Evolutionary conservation across 306 rosid species (phyloP).

Genomic region (Pyrus pyrifolia): DNA sequence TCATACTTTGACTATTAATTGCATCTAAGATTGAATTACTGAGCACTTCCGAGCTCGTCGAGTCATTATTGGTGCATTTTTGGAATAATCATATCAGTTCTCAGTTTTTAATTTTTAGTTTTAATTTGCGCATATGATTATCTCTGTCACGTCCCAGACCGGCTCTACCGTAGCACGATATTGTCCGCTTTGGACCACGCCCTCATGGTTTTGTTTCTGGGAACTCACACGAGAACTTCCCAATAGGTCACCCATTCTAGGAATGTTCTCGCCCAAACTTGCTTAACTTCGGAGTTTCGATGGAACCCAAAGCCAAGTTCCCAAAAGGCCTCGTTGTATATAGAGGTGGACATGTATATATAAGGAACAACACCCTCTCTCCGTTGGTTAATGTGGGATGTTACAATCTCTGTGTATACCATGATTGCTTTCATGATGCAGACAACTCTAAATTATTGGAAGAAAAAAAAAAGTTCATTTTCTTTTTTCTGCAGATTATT

Average conservation of each 20-base stretch:
- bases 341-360: no score
- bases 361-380: no score
- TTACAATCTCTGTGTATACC: neutral
- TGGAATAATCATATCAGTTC: neutral
- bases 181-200: no score
- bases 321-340: no score
- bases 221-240: no score
- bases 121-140: neutral
- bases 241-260: no score
- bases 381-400: no score
- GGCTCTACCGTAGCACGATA: no score
- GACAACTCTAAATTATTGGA: neutral
- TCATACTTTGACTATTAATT: neutral
- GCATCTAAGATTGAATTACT: neutral
- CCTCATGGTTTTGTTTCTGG: no score
- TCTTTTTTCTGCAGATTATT: conserved; percentile 2
- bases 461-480: neutral
- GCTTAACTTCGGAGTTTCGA: no score
- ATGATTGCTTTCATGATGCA: neutral
- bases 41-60: neutral
- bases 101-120: neutral
- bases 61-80: neutral
- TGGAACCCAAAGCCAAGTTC: no score
- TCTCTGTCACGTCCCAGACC: neutral
- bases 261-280: no score